These are phyloP conservation scores for Volvox reticuliferus DNA, from an alignment of 139 green algal genomes.

Conservation along the genomic window DNA sequence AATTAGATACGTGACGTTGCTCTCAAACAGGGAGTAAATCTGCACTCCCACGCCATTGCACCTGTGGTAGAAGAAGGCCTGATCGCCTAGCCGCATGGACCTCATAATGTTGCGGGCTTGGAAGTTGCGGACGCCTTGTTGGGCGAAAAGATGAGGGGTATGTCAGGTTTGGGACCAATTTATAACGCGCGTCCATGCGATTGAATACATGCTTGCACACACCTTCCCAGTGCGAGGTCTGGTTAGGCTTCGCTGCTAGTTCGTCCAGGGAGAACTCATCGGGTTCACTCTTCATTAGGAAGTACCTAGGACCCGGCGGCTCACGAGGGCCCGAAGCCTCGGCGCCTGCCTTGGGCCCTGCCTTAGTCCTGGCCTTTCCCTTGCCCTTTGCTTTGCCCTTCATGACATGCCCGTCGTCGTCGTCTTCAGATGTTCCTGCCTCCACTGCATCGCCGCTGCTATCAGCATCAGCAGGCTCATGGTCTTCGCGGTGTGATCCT, in stretches of 20 bases:
- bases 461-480: neutral
- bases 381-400: neutral
- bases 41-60: neutral
- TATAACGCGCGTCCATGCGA: neutral
- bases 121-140: slow-evolving; percentile 75
- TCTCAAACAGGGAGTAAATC: neutral
- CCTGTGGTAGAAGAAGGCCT: slow-evolving; percentile 78
- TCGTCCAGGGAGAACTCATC: slow-evolving; percentile 78
- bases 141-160: neutral
- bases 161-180: neutral
- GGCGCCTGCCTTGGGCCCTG: neutral
- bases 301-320: neutral
- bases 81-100: slow-evolving; percentile 70
- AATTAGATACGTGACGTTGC: too few species aligned
- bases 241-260: slow-evolving; percentile 48
- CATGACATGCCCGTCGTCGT: neutral
- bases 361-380: neutral
- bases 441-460: neutral
- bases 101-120: slow-evolving; percentile 83
- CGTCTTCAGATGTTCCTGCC: neutral
- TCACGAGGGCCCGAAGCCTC: neutral
- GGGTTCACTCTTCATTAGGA: slow-evolving; percentile 77
- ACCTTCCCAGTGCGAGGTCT: slow-evolving; percentile 77
- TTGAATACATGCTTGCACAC: neutral
- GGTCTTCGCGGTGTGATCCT: neutral